These are phyloP conservation scores for Saturnispora mendoncae DNA, from an alignment of 805 yeast genomes.

Conservation along the genomic window DNA sequence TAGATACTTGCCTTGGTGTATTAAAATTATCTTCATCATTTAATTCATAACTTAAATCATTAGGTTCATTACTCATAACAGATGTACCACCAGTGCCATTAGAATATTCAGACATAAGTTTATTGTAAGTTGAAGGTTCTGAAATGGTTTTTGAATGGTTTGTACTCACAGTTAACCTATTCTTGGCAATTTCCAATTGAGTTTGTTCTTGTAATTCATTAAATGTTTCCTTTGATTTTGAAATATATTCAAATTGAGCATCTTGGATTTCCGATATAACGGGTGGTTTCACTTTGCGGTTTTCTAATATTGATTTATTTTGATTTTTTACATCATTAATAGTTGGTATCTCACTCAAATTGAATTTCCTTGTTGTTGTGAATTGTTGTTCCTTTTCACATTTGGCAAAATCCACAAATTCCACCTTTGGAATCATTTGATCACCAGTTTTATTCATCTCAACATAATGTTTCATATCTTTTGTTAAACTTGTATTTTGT, in stretches of 20 bases:
- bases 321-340: slow-evolving; percentile 9
- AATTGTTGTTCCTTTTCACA: slow-evolving; percentile 15
- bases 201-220: slow-evolving; percentile 24
- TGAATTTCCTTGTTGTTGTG: slow-evolving; percentile 9
- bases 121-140: slow-evolving; percentile 22
- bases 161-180: slow-evolving; percentile 8
- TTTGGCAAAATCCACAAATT: slow-evolving; percentile 50
- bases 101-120: slow-evolving; percentile 25
- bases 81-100: slow-evolving; percentile 27
- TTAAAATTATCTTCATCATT: slow-evolving; percentile 4
- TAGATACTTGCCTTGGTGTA: neutral
- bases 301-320: slow-evolving; percentile 11
- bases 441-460: slow-evolving; percentile 55
- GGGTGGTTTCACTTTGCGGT: slow-evolving; percentile 24
- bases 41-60: slow-evolving; percentile 4
- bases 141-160: slow-evolving; percentile 15
- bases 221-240: slow-evolving; percentile 26
- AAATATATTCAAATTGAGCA: slow-evolving; percentile 21
- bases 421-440: slow-evolving; percentile 48
- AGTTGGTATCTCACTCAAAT: slow-evolving; percentile 16
- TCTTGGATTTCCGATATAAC: slow-evolving; percentile 21
- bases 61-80: slow-evolving; percentile 14
- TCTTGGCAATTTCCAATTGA: slow-evolving; percentile 18
- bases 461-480: slow-evolving; percentile 50
- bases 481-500: slow-evolving; percentile 57